Conservation (phyloP, 2,329 filamentous ascomycete species). For the Neofusicoccum parvum region DNA sequence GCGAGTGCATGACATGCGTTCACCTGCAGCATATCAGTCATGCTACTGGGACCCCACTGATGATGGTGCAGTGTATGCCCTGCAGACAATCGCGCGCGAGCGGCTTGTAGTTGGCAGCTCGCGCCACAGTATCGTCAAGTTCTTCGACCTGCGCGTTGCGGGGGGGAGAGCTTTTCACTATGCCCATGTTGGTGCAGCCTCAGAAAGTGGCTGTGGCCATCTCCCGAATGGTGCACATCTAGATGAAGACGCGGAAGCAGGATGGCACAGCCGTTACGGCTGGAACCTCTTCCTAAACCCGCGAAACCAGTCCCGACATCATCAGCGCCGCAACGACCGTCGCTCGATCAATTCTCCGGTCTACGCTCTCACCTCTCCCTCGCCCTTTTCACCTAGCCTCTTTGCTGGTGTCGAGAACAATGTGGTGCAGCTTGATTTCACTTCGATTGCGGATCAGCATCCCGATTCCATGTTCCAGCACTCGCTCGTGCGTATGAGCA, state of each 20-base stretch:
- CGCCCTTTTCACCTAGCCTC: slow-evolving; percentile 45
- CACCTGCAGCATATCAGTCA: slow-evolving; percentile 49
- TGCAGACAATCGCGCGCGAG: slow-evolving; percentile 59
- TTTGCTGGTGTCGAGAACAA: slow-evolving; percentile 53
- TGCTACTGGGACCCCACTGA: slow-evolving; percentile 60
- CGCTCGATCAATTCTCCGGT: slow-evolving; percentile 42
- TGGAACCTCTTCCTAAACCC: slow-evolving; percentile 54
- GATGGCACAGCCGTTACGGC: slow-evolving; percentile 26
- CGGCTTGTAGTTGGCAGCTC: slow-evolving; percentile 60
- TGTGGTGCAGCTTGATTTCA: slow-evolving; percentile 48
- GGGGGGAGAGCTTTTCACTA: slow-evolving; percentile 44
- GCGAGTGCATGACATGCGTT: slow-evolving; percentile 64
- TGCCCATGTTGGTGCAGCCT: slow-evolving; percentile 26
- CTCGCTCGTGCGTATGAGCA: neutral
- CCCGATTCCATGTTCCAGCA: slow-evolving; percentile 41
- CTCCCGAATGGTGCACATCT: neutral
- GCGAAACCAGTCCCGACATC: slow-evolving; percentile 26
- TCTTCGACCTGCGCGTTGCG: slow-evolving; percentile 62
- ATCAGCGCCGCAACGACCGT: slow-evolving; percentile 26
- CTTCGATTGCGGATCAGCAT: slow-evolving; percentile 43
- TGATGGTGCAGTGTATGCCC: slow-evolving; percentile 60
- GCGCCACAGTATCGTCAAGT: slow-evolving; percentile 60
- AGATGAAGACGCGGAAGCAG: neutral
- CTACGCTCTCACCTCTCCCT: slow-evolving; percentile 52
- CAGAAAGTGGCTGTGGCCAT: no score